Base-by-base conservation (phyloP, 2,329 filamentous ascomycete species). In the Aspergillus calidoustus region DNA sequence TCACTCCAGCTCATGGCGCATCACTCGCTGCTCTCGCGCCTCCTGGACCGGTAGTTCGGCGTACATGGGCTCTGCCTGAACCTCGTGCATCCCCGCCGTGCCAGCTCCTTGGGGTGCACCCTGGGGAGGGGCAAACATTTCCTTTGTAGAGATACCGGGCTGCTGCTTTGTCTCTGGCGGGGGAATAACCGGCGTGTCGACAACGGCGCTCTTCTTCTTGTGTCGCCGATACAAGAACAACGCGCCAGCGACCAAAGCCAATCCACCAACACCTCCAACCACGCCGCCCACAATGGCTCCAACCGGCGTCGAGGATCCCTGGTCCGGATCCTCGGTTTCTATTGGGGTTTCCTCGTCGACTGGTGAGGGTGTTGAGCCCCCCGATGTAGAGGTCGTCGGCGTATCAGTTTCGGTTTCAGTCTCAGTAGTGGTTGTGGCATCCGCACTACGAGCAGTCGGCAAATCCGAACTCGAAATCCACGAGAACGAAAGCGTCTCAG, bases 401-500 rank as follows among this genome's bases (percentile, higher is more conserved):
- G 51, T 22, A 23, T 22, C 43, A 9, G 31, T 23, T 3, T 23
- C 52, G 7, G 31, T 22, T 23, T 22, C 43, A 9, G 31, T 15
- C 5, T 23, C 52, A 6, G 31, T 23, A 9, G 15, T 52, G 15
- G 43, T 43, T 11, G 41, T 49, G 2, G 41, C 50, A 13, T 50
- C n/a, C 48, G 34, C 48, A 17, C 34, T 47, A n/a, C 43, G 50
- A 31, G 48, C 19, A 13, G 15, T 47, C 2, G 1, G 15, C 46
- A 62, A 28, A 11, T 54, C 55, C 9, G 43, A 31, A 31, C 55
- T 51, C 3, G 38, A 31, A 17, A 62, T 46, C 55, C 60, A 62
- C 3, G 48, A 57, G 13, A 62, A 22, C 3, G 55, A 53, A 7
- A 62, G 7, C 3, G 55, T 59, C 23, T 58, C 60, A 1, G 46